Evolutionary conservation across 345 rosid genomes (phyloP), one percentile per base, ranked within the genome.

Genomic region (Eucalyptus regnans): DNA sequence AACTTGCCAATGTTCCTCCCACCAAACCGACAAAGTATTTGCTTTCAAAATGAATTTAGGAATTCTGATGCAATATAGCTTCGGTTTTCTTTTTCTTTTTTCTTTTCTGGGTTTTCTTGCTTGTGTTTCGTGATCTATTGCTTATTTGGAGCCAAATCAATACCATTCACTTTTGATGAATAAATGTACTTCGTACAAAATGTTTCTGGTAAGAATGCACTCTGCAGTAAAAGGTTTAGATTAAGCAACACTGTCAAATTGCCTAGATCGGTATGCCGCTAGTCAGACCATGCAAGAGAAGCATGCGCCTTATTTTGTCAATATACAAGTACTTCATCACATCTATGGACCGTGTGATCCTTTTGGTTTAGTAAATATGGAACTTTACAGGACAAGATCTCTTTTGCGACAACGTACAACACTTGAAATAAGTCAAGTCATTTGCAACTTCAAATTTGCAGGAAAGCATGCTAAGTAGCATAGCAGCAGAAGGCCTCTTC

Each of bases 381-480:
- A 66, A 31, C 3, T n/a, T n/a, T 31, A 66, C 79, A 15, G 22
- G 2, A 66, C 20, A 16, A n/a, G 1, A 31, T n/a, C 20, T 20
- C 20, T 66, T n/a, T 66, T 23, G 79, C 79, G 4, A 66, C 79
- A 31, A 66, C 3, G 5, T 29, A 29, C 3, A 10, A 22, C 79
- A 15, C 41, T 31, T 33, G 33, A 66, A 66, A 31, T 13, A 31
- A 9, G 33, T 23, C 1, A 8, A 8, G 79, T 31, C 79, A 31
- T 27, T n/a, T 6, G 31, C 68, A 60, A 27, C 16, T 27, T 60
- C 68, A 88, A 90, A 86, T 90, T 90, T 92, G 94, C 88, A 94
- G 20, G 91, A 96, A 97, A 62, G 93, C 92, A 91, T 98, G 99
- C 86, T 95, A 81, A 96, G 92, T 91, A 98, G 91, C 95, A 89